Conservation (phyloP, 352 stramenopile genomes). For the Globisporangium cystogenes region DNA sequence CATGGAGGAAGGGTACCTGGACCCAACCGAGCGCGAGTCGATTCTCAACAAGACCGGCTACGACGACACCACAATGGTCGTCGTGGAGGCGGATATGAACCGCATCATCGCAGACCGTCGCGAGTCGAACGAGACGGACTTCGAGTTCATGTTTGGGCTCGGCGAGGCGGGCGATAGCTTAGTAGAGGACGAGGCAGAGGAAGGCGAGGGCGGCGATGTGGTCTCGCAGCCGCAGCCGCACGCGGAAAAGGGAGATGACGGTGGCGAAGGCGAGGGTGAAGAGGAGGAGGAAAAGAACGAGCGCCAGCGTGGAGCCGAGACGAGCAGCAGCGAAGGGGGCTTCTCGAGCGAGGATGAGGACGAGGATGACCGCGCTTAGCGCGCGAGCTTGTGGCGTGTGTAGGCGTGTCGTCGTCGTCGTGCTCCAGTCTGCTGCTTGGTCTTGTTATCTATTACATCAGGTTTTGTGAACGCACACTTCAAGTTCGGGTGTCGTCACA, state of each 20-base stretch:
- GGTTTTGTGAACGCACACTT: background rate
- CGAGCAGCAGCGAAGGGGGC: background rate
- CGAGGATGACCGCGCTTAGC: constrained; percentile 1
- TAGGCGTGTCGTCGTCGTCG: background rate
- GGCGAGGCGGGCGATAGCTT: constrained; percentile 23
- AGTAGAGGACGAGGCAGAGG: constrained; percentile 25
- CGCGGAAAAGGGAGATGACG: constrained; percentile 22
- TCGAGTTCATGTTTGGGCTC: constrained; percentile 69
- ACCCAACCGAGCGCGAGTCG: constrained; percentile 63
- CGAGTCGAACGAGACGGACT: constrained; percentile 82
- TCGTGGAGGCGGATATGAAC: constrained; percentile 80
- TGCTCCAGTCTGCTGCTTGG: background rate
- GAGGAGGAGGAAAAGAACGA: constrained; percentile 7
- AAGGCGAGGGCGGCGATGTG: constrained; percentile 24
- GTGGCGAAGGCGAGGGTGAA: constrained; percentile 20
- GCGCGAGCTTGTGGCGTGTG: background rate
- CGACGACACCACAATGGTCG: constrained; percentile 56
- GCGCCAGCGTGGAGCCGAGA: constrained; percentile 5
- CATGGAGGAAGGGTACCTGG: constrained; percentile 84
- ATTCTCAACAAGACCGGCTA: constrained; percentile 80
- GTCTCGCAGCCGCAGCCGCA: constrained; percentile 26
- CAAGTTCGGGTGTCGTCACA: too few relatives aligned
- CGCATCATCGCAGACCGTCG: constrained; percentile 72
- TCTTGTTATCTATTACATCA: background rate
- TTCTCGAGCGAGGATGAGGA: constrained; percentile 13